Evolutionary conservation across 805 yeast species (phyloP), one percentile per base, ranked within the genome.

Genomic region (Saccharomycopsis selenospora): DNA sequence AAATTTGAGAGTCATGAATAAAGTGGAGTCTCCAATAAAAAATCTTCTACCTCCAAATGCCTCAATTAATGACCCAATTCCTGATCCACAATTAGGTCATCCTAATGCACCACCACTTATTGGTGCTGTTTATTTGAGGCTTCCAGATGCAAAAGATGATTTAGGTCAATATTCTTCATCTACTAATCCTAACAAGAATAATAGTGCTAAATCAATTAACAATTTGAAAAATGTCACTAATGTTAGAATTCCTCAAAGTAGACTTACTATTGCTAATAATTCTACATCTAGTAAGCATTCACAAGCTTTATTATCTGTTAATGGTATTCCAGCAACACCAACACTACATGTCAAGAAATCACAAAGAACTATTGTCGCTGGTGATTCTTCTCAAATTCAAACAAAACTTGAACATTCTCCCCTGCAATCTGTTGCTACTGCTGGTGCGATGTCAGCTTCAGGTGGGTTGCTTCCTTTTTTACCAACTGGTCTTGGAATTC

Each of bases 61-160:
- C 1, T 70, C 79, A 17, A 76, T 78, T 4, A 73, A 75, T 28
- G 90, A 86, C 71, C 80, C 85, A 10, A 74, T 85, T 40, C 95
- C 96, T 0, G 85, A 82, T 48, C 93, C 97, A 2, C 75, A 80
- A 2, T 80, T 80, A 58, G 91, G 93, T 7, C 85, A 82, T 20
- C 75, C 83, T 55, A 81, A 86, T 56, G 95, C 96, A 0, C 98
- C 98, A 11, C 98, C 99, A n/a, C 64, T 89, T 26, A 79, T 85
- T 29, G 99, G 99, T 25, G 93, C 86, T 26, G 96, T 93, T 6
- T 91, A 86, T 64, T 66, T 82, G 53, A 77, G 91, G 52, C 85
- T 86, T 1, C 77, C 81, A 30, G 79, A 80, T 55, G 79, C 80
- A 40, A 80, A 82, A 48, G 96, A 89, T 61, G 96, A 91, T 60